These are phyloP conservation scores for Vigna hirtella DNA, from an alignment of 306 rosid species.

Conservation along the genomic window DNA sequence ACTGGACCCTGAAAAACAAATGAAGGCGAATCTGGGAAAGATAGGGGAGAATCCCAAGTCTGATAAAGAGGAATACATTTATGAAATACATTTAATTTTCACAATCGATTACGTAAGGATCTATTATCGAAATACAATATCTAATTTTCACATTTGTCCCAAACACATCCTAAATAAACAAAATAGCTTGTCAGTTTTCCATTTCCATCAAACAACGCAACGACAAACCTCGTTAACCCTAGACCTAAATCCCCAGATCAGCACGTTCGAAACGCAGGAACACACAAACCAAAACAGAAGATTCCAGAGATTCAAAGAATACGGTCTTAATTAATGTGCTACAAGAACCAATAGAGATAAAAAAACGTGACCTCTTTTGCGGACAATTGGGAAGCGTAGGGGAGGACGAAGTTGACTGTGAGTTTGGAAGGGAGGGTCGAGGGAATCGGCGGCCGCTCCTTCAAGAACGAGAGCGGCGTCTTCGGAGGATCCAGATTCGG, in stretches of 20 bases:
- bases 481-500: constrained; percentile 80
- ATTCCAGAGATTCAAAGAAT: neutral
- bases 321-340: no score
- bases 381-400: constrained; percentile 82
- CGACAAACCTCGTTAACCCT: neutral
- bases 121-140: no score
- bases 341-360: no score
- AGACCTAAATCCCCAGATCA: neutral
- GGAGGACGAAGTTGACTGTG: constrained; percentile 93
- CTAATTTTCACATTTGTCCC: no score
- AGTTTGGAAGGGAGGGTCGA: constrained; percentile 80
- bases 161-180: no score
- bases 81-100: no score
- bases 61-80: neutral
- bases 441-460: constrained; percentile 78
- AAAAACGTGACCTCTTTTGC: constrained; percentile 71
- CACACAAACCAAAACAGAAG: neutral
- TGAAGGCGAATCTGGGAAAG: constrained; percentile 26
- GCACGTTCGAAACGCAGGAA: neutral
- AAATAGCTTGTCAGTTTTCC: neutral
- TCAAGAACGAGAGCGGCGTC: constrained; percentile 74
- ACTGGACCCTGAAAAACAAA: constrained; percentile 15
- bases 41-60: neutral
- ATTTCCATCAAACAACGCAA: neutral
- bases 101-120: no score